Percentiles rank a stretch among this genome's conserved stretches.
Evolutionary conservation across 2,329 filamentous ascomycete species (phyloP).

Genomic region (Rhexocercosporidium sp.): DNA sequence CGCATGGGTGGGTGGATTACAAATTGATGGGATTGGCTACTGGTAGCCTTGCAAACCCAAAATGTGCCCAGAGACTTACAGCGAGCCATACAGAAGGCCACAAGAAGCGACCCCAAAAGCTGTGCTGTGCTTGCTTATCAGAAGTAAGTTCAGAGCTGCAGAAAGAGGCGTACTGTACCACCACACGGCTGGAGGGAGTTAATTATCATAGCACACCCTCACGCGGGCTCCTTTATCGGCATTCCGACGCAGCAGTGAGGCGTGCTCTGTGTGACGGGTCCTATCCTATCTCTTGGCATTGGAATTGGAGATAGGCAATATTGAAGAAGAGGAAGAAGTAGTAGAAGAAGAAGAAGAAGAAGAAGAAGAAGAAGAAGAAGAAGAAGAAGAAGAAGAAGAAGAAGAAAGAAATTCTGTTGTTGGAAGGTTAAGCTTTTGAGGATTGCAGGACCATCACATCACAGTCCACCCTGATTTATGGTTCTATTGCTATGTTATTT

Average conservation of each 20-base stretch:
- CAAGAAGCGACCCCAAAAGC: background rate
- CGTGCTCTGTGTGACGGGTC: background rate
- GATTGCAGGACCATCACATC: background rate
- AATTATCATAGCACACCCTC: background rate
- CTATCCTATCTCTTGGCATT: background rate
- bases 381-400: no score
- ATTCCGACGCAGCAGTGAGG: background rate
- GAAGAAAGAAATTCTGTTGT: background rate
- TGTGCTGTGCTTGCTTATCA: background rate
- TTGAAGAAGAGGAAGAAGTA: no score
- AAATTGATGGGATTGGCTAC: slow-evolving; percentile 3
- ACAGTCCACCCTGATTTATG: no score
- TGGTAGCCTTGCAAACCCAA: background rate
- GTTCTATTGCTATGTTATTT: no score
- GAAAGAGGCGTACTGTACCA: background rate
- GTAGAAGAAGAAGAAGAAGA: no score
- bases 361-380: no score
- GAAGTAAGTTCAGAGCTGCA: no score
- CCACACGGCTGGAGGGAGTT: background rate
- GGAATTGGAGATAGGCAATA: background rate
- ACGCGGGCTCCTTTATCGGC: background rate
- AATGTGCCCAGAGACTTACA: no score
- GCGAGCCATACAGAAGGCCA: background rate
- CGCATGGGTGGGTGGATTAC: no score
- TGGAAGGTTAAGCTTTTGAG: background rate